Conservation (phyloP, 352 stramenopile species). For the Phytophthora palmivora region DNA sequence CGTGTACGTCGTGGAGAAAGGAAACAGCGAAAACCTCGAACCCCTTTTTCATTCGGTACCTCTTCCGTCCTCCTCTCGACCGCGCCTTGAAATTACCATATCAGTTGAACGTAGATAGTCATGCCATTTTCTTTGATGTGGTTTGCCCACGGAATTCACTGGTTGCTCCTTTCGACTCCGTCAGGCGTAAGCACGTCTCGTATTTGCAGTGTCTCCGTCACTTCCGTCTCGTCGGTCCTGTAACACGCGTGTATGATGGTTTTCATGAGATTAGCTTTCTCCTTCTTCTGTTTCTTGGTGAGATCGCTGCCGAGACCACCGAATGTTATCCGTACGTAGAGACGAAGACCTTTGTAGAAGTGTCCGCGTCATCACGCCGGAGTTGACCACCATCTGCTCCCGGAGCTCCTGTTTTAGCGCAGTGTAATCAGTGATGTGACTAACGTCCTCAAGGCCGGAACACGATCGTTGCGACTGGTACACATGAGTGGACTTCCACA, state of each 20-base stretch:
- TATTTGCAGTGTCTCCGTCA: slow-evolving; percentile 4
- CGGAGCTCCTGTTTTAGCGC: too few relatives aligned
- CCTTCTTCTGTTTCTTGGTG: slow-evolving; percentile 8
- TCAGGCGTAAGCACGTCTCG: too few relatives aligned
- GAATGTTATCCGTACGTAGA: slow-evolving; percentile 12
- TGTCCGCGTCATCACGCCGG: slow-evolving; percentile 16
- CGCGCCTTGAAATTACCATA: too few relatives aligned
- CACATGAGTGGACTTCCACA: too few relatives aligned
- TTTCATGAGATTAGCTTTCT: slow-evolving; percentile 8
- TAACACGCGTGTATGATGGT: slow-evolving; percentile 11
- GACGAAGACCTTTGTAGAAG: slow-evolving; percentile 4
- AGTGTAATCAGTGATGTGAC: background rate
- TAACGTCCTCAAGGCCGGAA: background rate
- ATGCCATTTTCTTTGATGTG: too few relatives aligned
- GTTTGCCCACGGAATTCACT: too few relatives aligned
- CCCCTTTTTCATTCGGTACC: too few relatives aligned
- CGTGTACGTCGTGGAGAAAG: slow-evolving; percentile 12
- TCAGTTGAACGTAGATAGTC: too few relatives aligned
- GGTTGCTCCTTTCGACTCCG: too few relatives aligned
- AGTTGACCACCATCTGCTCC: slow-evolving; percentile 12
- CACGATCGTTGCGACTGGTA: background rate
- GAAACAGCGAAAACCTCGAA: slow-evolving; percentile 23
- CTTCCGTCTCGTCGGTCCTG: background rate
- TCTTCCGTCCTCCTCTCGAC: too few relatives aligned
- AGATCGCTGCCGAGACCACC: background rate